These are phyloP conservation scores for Penicillium sp. DNA, from an alignment of 2,329 filamentous ascomycete genomes.

Conservation along the genomic window DNA sequence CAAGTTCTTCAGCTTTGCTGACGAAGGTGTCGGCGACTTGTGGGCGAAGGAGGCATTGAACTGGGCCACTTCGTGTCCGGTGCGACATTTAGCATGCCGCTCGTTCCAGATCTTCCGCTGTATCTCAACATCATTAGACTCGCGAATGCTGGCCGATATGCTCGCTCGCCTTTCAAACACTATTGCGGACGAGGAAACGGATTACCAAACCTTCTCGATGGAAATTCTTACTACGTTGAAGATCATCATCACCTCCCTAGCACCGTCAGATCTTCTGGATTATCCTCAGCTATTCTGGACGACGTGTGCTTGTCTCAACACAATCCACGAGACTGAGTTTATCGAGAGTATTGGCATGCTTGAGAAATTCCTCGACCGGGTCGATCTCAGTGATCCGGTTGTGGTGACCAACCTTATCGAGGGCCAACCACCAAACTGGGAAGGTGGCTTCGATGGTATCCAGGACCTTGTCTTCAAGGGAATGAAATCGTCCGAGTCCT, in stretches of 20 bases:
- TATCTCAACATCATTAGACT: conserved; percentile 84
- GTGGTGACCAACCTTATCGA: conserved; percentile 71
- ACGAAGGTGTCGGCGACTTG: conserved; percentile 81
- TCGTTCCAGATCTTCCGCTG: conserved; percentile 98
- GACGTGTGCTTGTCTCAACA: conserved; percentile 91
- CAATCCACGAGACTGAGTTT: conserved; percentile 94
- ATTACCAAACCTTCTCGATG: conserved; percentile 96
- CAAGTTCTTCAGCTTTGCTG: conserved; percentile 77
- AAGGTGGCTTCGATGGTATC: conserved; percentile 81
- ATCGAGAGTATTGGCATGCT: conserved; percentile 89
- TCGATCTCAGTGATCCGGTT: conserved; percentile 70
- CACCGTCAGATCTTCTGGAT: conserved; percentile 73
- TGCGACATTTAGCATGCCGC: conserved; percentile 88
- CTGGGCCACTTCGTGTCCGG: conserved; percentile 96
- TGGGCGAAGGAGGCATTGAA: conserved; percentile 88
- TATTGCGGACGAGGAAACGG: conserved; percentile 87
- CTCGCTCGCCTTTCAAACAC: conserved; percentile 92
- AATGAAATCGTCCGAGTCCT: conserved; percentile 77
- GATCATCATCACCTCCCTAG: conserved; percentile 81
- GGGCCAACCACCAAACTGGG: conserved; percentile 81
- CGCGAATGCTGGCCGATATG: conserved; percentile 95
- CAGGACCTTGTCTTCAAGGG: conserved; percentile 88
- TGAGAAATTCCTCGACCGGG: conserved; percentile 76
- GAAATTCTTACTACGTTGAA: conserved; percentile 94
- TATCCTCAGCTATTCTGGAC: conserved; percentile 98